Evolutionary conservation across 225 moss, liverwort and hornwort genomes (phyloP), one percentile per base, ranked within the genome.

Genomic region (Thuidium tamariscinum): DNA sequence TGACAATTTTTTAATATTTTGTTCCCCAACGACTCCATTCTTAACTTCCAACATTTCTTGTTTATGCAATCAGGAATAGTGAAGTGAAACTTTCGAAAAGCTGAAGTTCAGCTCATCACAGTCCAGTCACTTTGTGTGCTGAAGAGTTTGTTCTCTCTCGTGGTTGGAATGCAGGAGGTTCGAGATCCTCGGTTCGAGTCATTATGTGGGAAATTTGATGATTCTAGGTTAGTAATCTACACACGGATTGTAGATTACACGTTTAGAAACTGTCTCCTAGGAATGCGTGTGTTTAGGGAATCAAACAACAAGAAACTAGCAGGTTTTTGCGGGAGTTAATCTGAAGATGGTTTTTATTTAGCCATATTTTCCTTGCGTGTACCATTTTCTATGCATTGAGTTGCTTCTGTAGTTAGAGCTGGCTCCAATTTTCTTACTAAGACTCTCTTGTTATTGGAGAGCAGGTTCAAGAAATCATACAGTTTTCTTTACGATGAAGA

Each of bases 151-250:
- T 52, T 49, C 13, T 69, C 44, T 77, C 63, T 69, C 39, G 78
- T 82, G 61, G 48, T 87, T 86, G 81, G 82, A 86, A 78, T 86
- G 88, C 95, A 98, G 98, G 94, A 94, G 83, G 89, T 93, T 75
- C 95, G 94, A 79, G 98, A 98, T 92, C 98, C 97, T 92, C 93
- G 98, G 52, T 98, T 98, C 70, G 98, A 98, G 86, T 94, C 95
- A 55, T 88, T 94, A 67, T 95, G 97, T 93, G 98, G 98, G 65
- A 92, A 93, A 64, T 96, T 94, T 65, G 96, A 95, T 59, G 98
- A 98, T 78, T 88, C 92, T 79, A 98, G 93, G 97, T 95, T 27
- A 74, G 81, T 49, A 22, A 16, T 39, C 44, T 86, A 32, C 4
- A 29, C 55, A 62, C 5, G 32, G 39, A 69, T 36, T 80, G 80